These are phyloP conservation scores for Penicillium ochrochloron DNA, from an alignment of 495 filamentous ascomycete species.

Conservation along the genomic window DNA sequence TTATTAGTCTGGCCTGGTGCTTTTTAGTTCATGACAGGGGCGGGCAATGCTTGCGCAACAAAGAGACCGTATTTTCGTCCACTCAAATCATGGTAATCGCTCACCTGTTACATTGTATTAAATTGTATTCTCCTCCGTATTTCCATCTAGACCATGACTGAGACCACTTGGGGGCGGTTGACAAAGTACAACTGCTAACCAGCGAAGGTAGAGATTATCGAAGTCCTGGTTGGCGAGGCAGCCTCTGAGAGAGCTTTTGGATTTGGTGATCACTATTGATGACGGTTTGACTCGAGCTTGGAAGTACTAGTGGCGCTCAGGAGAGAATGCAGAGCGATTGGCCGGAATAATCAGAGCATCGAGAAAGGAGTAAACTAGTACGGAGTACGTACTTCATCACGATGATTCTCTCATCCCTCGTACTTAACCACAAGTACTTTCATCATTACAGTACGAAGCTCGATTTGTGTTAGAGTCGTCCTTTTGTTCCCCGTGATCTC, in stretches of 20 bases:
- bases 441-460: slow-evolving; percentile 5
- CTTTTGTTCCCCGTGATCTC: neutral
- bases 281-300: neutral
- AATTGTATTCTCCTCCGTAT: neutral
- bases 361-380: too few species aligned
- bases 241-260: neutral
- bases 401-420: neutral
- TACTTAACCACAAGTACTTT: neutral
- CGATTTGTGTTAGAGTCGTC: slow-evolving; percentile 28
- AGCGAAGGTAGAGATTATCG: slow-evolving; percentile 16
- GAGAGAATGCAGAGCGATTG: neutral
- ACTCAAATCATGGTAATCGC: neutral
- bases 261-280: neutral
- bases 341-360: neutral
- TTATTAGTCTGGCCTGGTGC: neutral
- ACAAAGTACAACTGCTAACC: slow-evolving; percentile 34
- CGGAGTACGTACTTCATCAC: neutral
- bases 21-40: neutral
- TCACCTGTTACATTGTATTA: neutral
- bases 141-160: neutral
- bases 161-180: slow-evolving; percentile 7
- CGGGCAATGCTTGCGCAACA: neutral
- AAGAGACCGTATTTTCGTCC: slow-evolving; percentile 3
- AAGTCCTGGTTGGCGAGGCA: slow-evolving; percentile 6
- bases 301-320: neutral